Evolutionary conservation across 495 filamentous ascomycete species (phyloP).

Genomic region (Entonaema liquescens): DNA sequence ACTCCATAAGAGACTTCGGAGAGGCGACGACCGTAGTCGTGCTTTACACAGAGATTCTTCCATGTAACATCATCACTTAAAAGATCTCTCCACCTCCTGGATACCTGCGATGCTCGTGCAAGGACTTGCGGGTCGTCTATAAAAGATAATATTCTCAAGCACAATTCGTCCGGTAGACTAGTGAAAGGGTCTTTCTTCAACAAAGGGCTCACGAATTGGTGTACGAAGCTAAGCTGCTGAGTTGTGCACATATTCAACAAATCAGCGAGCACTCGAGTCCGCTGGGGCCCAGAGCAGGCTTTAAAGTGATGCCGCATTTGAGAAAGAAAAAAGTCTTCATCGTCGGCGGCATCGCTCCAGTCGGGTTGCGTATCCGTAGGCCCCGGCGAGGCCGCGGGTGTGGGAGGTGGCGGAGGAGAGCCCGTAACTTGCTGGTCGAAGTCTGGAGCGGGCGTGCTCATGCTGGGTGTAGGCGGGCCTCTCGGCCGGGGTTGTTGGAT

Average conservation of each 20-base stretch:
- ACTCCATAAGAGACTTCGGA: slow-evolving; percentile 54
- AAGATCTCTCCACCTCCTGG: slow-evolving; percentile 88
- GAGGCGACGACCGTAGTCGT: slow-evolving; percentile 75
- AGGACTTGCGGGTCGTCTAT: slow-evolving; percentile 95
- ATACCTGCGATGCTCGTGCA: slow-evolving; percentile 91
- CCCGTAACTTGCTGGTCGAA: slow-evolving; percentile 62
- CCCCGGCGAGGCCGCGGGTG: slow-evolving; percentile 64
- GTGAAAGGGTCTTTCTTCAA: slow-evolving; percentile 96
- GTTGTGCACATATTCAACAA: slow-evolving; percentile 91
- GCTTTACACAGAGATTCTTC: slow-evolving; percentile 95
- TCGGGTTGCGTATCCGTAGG: slow-evolving; percentile 60
- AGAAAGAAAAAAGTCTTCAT: slow-evolving; percentile 62
- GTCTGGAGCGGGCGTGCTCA: slow-evolving; percentile 65
- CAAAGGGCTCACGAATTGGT: slow-evolving; percentile 88
- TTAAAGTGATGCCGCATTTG: slow-evolving; percentile 61
- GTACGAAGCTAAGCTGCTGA: slow-evolving; percentile 92
- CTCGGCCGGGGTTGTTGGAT: slow-evolving; percentile 55
- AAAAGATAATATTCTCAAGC: slow-evolving; percentile 87
- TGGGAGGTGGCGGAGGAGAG: slow-evolving; percentile 65
- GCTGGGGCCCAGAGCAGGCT: slow-evolving; percentile 58
- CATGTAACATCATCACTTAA: slow-evolving; percentile 96
- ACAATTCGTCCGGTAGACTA: slow-evolving; percentile 88
- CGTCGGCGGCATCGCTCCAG: slow-evolving; percentile 61
- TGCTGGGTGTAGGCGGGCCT: slow-evolving; percentile 65
- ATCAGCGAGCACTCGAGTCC: slow-evolving; percentile 75